Percentiles rank a stretch among this genome's conserved stretches.
Evolutionary conservation across 768 basidiomycete species (phyloP).

Genomic region (Rhodotorula diobovata): DNA sequence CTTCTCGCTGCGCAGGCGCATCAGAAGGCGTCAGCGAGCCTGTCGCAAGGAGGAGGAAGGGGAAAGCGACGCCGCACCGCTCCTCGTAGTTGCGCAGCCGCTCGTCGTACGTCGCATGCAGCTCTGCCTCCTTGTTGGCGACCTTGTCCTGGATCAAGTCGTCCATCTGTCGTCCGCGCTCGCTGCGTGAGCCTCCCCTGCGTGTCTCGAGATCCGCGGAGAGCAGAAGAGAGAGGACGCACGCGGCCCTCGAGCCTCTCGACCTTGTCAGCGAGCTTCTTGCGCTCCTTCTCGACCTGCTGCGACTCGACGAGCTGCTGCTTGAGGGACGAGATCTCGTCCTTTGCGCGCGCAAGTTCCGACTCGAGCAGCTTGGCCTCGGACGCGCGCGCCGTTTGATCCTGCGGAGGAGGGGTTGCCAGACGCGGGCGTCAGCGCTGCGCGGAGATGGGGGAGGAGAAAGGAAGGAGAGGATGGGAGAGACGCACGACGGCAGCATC

Average conservation of each 20-base stretch:
- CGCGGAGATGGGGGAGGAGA: background rate
- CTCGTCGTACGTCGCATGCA: conserved; percentile 96
- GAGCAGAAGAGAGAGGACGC: background rate
- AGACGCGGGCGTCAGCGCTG: too few relatives aligned
- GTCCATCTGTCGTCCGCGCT: conserved; percentile 66
- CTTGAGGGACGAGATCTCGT: conserved; percentile 77
- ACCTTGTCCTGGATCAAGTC: conserved; percentile 84
- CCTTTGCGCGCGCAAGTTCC: conserved; percentile 66
- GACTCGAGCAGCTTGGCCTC: conserved; percentile 72
- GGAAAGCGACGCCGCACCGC: conserved; percentile 55
- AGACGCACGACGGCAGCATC: conserved; percentile 79
- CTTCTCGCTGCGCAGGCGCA: conserved; percentile 64
- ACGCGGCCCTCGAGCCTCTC: conserved; percentile 42
- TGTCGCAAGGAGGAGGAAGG: background rate
- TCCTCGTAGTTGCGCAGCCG: conserved; percentile 92
- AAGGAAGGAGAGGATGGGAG: background rate
- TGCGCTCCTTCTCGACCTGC: conserved; percentile 40
- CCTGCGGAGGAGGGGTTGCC: conserved; percentile 53
- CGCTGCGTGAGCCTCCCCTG: background rate
- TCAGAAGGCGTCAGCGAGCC: background rate
- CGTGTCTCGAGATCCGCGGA: rapidly evolving
- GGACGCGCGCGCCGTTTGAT: conserved; percentile 84
- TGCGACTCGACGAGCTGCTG: conserved; percentile 54
- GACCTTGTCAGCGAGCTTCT: conserved; percentile 40
- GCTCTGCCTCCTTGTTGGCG: conserved; percentile 86